phyloP scores from a whole-genome alignment of 2,329 filamentous ascomycete species.

The Hypoxylon sp. region DNA sequence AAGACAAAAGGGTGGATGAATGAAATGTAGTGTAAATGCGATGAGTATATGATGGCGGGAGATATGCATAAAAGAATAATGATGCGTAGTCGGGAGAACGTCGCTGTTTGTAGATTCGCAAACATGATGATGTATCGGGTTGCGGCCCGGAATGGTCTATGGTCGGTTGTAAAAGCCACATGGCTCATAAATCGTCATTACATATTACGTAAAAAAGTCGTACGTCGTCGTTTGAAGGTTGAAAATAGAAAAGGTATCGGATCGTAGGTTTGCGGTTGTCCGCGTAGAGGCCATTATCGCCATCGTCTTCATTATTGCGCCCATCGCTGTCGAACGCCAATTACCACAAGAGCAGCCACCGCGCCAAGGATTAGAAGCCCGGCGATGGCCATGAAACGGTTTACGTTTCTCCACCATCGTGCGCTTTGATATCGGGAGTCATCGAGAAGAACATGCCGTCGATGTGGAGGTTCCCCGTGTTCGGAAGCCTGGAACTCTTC shows the following conservation, averaged over 20 bases:
- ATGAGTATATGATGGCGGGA: slow-evolving; percentile 15
- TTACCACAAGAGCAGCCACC: slow-evolving; percentile 65
- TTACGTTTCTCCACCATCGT: slow-evolving; percentile 73
- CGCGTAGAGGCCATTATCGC: slow-evolving; percentile 12
- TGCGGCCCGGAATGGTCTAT: slow-evolving; percentile 28
- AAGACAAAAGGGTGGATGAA: slow-evolving; percentile 7
- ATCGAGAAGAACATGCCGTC: slow-evolving; percentile 57
- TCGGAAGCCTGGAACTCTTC: slow-evolving; percentile 59
- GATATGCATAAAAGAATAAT: slow-evolving; percentile 15
- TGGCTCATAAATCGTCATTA: slow-evolving; percentile 46
- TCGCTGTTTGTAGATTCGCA: slow-evolving; percentile 24
- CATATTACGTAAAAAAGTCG: slow-evolving; percentile 44
- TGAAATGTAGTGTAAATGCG: slow-evolving; percentile 12
- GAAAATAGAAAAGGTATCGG: slow-evolving; percentile 27
- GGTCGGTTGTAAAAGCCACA: slow-evolving; percentile 32
- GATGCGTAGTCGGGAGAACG: slow-evolving; percentile 10
- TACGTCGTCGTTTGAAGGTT: slow-evolving; percentile 38
- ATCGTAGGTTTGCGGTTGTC: slow-evolving; percentile 25
- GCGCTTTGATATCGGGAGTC: slow-evolving; percentile 67
- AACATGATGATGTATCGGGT: slow-evolving; percentile 24
- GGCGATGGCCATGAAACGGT: slow-evolving; percentile 71
- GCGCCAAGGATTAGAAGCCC: slow-evolving; percentile 69
- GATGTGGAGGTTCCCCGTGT: slow-evolving; percentile 48
- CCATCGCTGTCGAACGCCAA: slow-evolving; percentile 69
- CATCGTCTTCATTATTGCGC: slow-evolving; percentile 46